A percentile compares a stretch with the other conserved stretches of the same genome.
Evolutionary conservation across 2,329 filamentous ascomycete genomes (phyloP).

Genomic region (Fragosphaeria purpurea): DNA sequence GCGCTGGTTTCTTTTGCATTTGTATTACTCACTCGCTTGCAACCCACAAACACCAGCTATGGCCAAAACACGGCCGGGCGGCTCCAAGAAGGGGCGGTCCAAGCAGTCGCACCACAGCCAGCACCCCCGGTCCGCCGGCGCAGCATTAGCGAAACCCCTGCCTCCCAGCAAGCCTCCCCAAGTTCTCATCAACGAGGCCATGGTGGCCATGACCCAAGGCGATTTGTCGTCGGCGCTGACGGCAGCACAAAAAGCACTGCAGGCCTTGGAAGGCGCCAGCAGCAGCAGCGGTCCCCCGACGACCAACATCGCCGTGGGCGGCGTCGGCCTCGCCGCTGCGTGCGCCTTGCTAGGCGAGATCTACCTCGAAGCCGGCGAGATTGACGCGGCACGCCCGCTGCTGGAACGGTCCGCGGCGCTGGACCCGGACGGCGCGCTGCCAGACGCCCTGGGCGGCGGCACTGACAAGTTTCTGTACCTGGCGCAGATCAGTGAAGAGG

Average conservation of each 20-base stretch:
- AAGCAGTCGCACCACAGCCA: conserved; percentile 1
- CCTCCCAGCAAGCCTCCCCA: conserved; percentile 9
- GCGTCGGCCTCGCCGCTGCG: conserved; percentile 40
- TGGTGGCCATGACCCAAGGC: conserved; percentile 24
- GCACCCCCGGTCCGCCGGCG: not conserved
- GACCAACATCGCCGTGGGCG: conserved; percentile 9
- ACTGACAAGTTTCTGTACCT: conserved; percentile 93
- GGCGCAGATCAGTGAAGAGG: conserved; percentile 73
- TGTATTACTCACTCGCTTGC: not conserved
- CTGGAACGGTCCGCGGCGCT: conserved; percentile 65
- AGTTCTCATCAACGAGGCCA: conserved; percentile 22
- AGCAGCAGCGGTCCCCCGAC: not conserved
- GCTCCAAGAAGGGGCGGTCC: conserved; percentile 9
- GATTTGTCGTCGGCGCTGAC: conserved; percentile 20
- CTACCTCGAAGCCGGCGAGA: conserved; percentile 70
- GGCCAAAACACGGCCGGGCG: conserved; percentile 13
- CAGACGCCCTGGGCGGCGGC: conserved; percentile 66
- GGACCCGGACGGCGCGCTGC: conserved; percentile 63
- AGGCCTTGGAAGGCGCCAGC: conserved; percentile 12
- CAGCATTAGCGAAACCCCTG: not conserved
- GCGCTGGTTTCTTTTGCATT: not conserved
- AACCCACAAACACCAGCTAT: conserved; percentile 4
- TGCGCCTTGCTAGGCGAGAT: conserved; percentile 74
- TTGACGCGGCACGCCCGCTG: conserved; percentile 60
- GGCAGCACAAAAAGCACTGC: conserved; percentile 26